Conservation (phyloP, 2,329 filamentous ascomycete species). For the Penicillium sclerotigenum region DNA sequence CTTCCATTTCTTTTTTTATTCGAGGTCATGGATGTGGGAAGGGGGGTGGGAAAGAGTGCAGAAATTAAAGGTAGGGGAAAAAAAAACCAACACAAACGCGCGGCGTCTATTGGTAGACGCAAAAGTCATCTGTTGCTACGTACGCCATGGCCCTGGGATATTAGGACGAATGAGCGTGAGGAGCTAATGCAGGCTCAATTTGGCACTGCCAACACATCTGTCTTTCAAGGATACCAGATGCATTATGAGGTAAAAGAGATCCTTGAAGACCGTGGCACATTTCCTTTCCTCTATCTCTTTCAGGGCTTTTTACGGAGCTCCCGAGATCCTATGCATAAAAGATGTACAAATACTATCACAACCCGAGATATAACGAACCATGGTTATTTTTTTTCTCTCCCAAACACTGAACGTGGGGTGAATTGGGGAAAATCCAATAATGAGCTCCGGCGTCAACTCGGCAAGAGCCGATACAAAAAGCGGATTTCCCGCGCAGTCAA, state of each 20-base stretch:
- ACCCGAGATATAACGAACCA: conserved; percentile 13
- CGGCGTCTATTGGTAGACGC: conserved; percentile 26
- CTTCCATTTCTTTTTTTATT: neutral
- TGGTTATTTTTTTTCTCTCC: conserved; percentile 8
- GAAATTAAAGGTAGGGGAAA: neutral
- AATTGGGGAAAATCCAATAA: neutral
- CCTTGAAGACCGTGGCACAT: neutral
- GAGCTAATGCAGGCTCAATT: conserved; percentile 25
- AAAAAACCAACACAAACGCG: conserved; percentile 27
- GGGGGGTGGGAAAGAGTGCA: neutral
- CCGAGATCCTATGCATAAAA: neutral
- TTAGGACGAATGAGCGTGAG: conserved; percentile 13
- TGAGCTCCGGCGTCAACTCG: conserved; percentile 1
- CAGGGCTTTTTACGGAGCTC: neutral
- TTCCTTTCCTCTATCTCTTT: neutral
- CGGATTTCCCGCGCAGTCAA: conserved; percentile 6
- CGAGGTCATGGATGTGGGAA: neutral
- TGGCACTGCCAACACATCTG: conserved; percentile 24
- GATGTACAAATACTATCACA: neutral
- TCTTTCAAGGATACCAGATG: neutral
- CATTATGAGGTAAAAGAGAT: conserved; percentile 7
- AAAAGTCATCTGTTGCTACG: conserved; percentile 23
- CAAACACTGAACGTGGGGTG: neutral
- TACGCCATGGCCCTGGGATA: conserved; percentile 20
- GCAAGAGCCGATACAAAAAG: conserved; percentile 4